Evolutionary conservation across 1,284 basidiomycete species (phyloP), one percentile per base, ranked within the genome.

Genomic region (Trichosporon faecale): DNA sequence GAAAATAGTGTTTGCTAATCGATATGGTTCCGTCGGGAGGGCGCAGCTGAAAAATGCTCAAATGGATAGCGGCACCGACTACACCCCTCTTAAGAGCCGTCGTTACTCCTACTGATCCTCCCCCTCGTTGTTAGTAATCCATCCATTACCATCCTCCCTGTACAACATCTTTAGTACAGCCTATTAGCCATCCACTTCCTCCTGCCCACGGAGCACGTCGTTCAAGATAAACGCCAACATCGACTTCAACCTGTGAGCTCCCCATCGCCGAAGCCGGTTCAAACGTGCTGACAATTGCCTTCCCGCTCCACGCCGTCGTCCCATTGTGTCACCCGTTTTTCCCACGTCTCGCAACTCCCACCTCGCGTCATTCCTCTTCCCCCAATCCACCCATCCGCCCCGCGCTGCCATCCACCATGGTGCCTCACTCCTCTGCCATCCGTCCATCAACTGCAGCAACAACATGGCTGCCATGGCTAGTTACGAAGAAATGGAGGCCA

Each of bases 401-500:
- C 44, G n/a, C 65, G 18, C 46, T 25, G 66, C 55, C 23, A 40
- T 31, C 67, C 60, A 64, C 67, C 60, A 68, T 68, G 67, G 57
- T 61, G 57, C 57, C 57, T 31, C 31, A 33, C 57, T 5, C 16
- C 27, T n/a, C 16, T 33, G 29, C 57, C 31, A 33, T 33, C 57
- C 18, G 29, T 31, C 57, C 29, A 9, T 29, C 57, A 61, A 29
- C 16, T n/a, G 12, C 57, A 61, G 57, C 27, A 33, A 31, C 57
- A 61, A 61, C 57, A 61, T 61, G 57, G 57, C 57, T 61, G 57
- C 57, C 57, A 61, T 61, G 57, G 57, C 57, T 61, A 61, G 29
- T 31, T 79, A 72, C 69, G 78, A 80, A 66, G 82, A 83, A 71
- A 82, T 83, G 79, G 82, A 83, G 74, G 74, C 72, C 66, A 82